Conservation (phyloP, 164 flowering plant genomes). For the Protea cynaroides region DNA sequence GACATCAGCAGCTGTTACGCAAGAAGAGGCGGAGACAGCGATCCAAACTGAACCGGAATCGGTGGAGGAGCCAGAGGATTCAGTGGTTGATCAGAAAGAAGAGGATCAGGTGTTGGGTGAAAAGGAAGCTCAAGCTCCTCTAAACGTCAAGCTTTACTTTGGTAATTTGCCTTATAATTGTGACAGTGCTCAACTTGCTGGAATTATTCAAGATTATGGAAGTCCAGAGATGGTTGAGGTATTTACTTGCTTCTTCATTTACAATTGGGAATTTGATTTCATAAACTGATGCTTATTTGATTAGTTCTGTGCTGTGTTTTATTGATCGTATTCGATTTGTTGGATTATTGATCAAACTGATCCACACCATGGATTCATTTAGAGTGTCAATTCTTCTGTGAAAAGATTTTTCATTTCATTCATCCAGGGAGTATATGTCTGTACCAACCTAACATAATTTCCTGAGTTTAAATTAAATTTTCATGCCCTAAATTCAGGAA, state of each 20-base stretch:
- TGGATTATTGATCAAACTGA: too few species aligned
- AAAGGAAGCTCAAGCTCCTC: slow-evolving; percentile 16
- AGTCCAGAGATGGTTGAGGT: slow-evolving; percentile 93
- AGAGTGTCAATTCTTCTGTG: too few species aligned
- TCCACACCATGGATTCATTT: too few species aligned
- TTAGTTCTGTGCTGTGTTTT: too few species aligned
- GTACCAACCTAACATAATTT: too few species aligned
- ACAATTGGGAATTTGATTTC: too few species aligned
- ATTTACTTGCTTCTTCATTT: background rate
- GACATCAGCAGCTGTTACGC: slow-evolving; percentile 49
- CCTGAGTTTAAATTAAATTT: too few species aligned
- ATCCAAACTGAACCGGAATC: slow-evolving; percentile 13
- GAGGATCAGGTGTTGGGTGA: slow-evolving; percentile 7
- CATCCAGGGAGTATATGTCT: too few species aligned
- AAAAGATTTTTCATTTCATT: too few species aligned
- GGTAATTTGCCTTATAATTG: slow-evolving; percentile 87
- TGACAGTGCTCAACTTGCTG: slow-evolving; percentile 93
- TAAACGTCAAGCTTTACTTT: slow-evolving; percentile 76
- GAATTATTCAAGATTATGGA: slow-evolving; percentile 69
- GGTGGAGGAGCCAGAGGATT: slow-evolving; percentile 16
- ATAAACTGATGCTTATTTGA: too few species aligned
- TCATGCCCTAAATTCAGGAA: too few species aligned
- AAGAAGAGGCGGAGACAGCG: slow-evolving; percentile 43
- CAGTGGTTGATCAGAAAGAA: slow-evolving; percentile 7
- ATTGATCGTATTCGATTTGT: too few species aligned